Evolutionary conservation across 2,329 filamentous ascomycete species (phyloP).

Genomic region (Blumeriella jaapii): DNA sequence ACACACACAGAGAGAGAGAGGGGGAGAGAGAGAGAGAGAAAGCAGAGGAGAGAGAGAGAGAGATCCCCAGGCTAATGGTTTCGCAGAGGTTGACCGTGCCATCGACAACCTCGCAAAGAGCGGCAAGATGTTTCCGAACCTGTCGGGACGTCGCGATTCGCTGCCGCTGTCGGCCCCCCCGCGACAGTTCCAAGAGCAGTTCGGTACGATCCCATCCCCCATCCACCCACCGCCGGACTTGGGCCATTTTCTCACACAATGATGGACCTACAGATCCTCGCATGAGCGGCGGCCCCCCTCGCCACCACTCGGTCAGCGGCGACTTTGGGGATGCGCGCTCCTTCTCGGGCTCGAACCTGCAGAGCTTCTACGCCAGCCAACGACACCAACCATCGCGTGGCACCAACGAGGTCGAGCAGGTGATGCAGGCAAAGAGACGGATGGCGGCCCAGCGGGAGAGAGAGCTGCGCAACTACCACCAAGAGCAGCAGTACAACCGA

Average conservation of each 20-base stretch:
- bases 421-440: constrained; percentile 98
- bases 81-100: constrained; percentile 83
- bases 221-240: constrained; percentile 10
- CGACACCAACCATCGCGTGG: constrained; percentile 78
- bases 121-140: constrained; percentile 69
- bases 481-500: constrained; percentile 99
- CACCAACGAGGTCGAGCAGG: constrained; percentile 86
- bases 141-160: constrained; percentile 62
- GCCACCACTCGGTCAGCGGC: constrained; percentile 67
- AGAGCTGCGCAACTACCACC: constrained; percentile 98
- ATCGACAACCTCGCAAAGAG: constrained; percentile 95
- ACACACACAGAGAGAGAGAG: too few species aligned
- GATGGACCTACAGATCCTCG: constrained; percentile 50
- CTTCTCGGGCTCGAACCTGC: constrained; percentile 65
- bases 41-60: not conserved
- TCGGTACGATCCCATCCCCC: constrained; percentile 38
- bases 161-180: constrained; percentile 50
- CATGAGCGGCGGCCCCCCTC: constrained; percentile 49
- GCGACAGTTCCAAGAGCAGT: constrained; percentile 42
- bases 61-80: constrained; percentile 12
- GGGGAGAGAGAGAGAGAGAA: too few species aligned
- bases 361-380: constrained; percentile 90
- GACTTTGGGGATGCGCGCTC: constrained; percentile 66
- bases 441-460: constrained; percentile 98
- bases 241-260: too few species aligned